Conservation (phyloP, 139 green algal species). For the Astrephomene gubernaculifera region DNA sequence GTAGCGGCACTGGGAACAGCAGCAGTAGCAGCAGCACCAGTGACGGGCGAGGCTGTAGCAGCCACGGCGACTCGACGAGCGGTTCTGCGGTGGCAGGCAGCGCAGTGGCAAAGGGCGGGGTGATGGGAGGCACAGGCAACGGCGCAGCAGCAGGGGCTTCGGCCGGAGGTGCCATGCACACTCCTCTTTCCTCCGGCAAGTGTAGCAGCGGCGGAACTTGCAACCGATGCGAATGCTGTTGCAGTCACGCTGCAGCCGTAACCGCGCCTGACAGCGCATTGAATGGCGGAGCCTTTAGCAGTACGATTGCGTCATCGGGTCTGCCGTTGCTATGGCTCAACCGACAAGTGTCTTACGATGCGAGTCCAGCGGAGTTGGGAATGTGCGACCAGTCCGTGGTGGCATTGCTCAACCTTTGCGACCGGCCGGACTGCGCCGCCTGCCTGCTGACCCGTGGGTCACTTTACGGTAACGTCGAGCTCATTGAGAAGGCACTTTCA, state of each 20-base stretch:
- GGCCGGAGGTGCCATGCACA: no score
- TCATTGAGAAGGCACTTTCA: neutral
- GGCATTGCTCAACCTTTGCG: constrained; percentile 40
- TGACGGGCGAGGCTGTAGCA: neutral
- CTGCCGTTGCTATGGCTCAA: constrained; percentile 39
- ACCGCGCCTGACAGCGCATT: no score
- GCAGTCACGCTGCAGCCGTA: neutral
- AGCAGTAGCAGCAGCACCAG: constrained; percentile 7
- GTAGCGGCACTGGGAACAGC: neutral
- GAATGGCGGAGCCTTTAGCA: no score
- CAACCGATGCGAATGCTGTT: neutral
- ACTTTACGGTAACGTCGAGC: neutral
- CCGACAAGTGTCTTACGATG: constrained; percentile 2
- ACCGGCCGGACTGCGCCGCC: constrained; percentile 21
- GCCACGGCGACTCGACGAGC: no score
- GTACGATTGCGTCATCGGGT: neutral
- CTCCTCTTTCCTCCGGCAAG: no score
- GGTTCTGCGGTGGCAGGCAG: neutral
- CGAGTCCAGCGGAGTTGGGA: constrained; percentile 18
- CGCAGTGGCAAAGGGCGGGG: neutral
- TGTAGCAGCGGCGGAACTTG: no score
- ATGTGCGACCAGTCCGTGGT: constrained; percentile 44
- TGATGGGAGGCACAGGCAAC: neutral
- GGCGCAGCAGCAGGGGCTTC: neutral
- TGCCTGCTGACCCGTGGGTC: constrained; percentile 37